These are phyloP conservation scores for Rhizopogon roseolus DNA, from an alignment of 768 basidiomycete genomes.

Conservation along the genomic window DNA sequence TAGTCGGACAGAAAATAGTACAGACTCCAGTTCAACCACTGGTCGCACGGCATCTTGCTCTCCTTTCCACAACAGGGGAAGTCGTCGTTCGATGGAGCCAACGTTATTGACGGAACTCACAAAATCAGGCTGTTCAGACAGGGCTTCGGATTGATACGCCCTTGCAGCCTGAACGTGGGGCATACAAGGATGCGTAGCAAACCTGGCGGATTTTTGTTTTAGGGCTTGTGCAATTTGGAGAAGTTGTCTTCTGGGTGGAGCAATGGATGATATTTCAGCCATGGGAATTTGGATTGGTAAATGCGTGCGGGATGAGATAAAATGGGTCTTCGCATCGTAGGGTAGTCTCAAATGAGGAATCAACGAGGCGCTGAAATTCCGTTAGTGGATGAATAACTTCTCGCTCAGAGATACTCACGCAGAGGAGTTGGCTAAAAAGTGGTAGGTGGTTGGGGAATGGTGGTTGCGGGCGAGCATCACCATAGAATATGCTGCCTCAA, in stretches of 20 bases:
- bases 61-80: background rate
- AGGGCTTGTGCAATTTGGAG: background rate
- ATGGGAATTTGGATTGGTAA: background rate
- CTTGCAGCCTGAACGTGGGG: background rate
- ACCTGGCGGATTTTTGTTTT: background rate
- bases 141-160: background rate
- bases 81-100: background rate
- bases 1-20: background rate
- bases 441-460: background rate
- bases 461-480: slow-evolving; percentile 9
- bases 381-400: background rate
- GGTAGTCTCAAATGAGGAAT: background rate
- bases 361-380: background rate
- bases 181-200: background rate
- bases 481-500: slow-evolving; percentile 19
- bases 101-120: background rate
- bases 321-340: background rate
- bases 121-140: background rate
- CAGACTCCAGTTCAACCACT: background rate
- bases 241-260: background rate
- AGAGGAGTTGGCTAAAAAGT: background rate
- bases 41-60: too few relatives aligned
- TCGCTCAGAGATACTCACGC: background rate
- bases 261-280: background rate
- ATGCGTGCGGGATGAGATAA: background rate